Evolutionary conservation across 495 filamentous ascomycete species (phyloP).

Genomic region (Amorphotheca resinae): DNA sequence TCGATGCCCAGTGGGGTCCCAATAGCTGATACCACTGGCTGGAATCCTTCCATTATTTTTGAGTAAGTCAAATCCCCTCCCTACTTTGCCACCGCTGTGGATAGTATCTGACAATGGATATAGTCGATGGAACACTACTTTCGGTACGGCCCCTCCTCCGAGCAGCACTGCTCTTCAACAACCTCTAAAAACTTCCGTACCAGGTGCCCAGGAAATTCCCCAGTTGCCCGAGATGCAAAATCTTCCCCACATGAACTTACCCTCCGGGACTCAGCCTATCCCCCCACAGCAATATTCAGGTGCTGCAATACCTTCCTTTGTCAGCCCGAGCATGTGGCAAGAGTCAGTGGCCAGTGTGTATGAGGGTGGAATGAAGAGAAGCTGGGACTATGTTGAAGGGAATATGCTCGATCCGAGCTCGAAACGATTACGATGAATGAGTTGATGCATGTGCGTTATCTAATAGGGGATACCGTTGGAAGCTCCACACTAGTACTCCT

Average conservation of each 20-base stretch:
- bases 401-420: slow-evolving; percentile 4
- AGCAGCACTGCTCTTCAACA: slow-evolving; percentile 18
- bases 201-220: slow-evolving; percentile 38
- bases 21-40: slow-evolving; percentile 56
- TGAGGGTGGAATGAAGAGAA: slow-evolving; percentile 63
- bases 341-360: slow-evolving; percentile 86
- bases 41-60: slow-evolving; percentile 91
- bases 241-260: slow-evolving; percentile 7
- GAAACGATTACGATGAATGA: slow-evolving; percentile 18
- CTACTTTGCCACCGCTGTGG: not conserved
- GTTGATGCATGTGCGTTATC: no score
- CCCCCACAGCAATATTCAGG: slow-evolving; percentile 42
- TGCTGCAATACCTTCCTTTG: slow-evolving; percentile 47
- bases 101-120: slow-evolving; percentile 24
- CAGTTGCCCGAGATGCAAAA: slow-evolving; percentile 34
- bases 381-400: slow-evolving; percentile 44
- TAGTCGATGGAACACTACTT: slow-evolving; percentile 87
- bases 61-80: slow-evolving; percentile 49
- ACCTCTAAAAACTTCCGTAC: slow-evolving; percentile 27
- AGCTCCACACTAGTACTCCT: no score
- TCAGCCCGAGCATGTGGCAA: slow-evolving; percentile 94
- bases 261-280: slow-evolving; percentile 38
- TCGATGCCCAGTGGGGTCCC: slow-evolving; percentile 37
- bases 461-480: no score
- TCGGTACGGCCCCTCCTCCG: slow-evolving; percentile 50